Evolutionary conservation across 2,329 filamentous ascomycete genomes (phyloP), one percentile per base, ranked within the genome.

Genomic region (Paecilomyces niveus): DNA sequence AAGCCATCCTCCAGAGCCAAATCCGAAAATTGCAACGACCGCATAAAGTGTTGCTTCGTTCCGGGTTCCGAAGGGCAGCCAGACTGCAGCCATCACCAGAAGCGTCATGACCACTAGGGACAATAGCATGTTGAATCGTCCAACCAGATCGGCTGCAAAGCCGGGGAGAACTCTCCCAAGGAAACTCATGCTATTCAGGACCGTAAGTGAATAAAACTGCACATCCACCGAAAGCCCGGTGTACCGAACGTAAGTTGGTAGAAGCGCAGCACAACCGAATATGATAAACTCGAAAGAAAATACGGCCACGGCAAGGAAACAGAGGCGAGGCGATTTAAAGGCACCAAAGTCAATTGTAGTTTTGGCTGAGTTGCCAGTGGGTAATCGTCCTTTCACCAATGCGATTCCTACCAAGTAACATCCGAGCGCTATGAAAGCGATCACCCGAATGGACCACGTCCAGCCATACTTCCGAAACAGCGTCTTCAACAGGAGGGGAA

Each of bases 221-320:
- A 72, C 70, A 26, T 78, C 67, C 0, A 68, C 57, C 5, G 71
- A 64, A 33, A 79, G 64, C 0, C 73, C 75, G 1, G 76, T 75
- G 11, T 65, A 70, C 15, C 69, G 69, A 22, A 70, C 65, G 59
- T 81, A 81, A 0, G 78, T 80, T 0, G 80, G 79, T 1, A 81
- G 65, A 7, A 81, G 70, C 1, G 76, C 76, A 0, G 76, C 73
- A n/a, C 76, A 73, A 11, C 78, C 78, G 50, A 81, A 81, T 13
- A 81, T 72, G 39, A 77, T 76, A 54, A 81, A 78, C 53, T 82
- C 80, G 21, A 81, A 74, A 1, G 74, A 69, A 58, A 81, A 79
- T 8, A 80, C 70, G 0, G 73, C 73, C 3, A 72, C 63, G 0
- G 76, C 73, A 2, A 80, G 66, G 33, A 80, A 75, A 1, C 68